Conservation (phyloP, 257 asterid species). For the Linderniella brevidens region DNA sequence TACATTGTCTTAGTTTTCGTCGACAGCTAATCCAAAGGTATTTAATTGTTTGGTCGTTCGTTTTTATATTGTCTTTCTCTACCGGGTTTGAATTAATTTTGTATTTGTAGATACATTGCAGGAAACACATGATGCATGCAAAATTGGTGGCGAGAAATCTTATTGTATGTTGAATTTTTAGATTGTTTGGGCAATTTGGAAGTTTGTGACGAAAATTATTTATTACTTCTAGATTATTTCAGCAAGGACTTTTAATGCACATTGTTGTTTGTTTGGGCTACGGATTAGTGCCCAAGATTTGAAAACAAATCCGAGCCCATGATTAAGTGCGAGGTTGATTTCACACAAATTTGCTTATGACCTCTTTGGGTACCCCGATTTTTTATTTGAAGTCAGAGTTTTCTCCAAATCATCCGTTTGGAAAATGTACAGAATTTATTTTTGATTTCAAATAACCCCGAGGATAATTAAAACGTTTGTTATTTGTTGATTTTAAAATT, state of each 20-base stretch:
- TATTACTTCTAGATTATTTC: slow-evolving; percentile 17
- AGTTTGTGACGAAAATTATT: neutral
- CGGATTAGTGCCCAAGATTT: slow-evolving; percentile 89
- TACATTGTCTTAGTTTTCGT: slow-evolving; percentile 60
- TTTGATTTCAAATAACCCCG: too few species aligned
- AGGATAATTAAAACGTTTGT: too few species aligned
- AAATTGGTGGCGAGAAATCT: slow-evolving; percentile 12
- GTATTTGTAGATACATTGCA: slow-evolving; percentile 11
- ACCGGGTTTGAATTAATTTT: neutral
- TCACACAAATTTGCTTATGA: neutral
- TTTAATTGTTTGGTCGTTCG: slow-evolving; percentile 6
- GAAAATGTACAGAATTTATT: too few species aligned
- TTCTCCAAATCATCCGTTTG: too few species aligned
- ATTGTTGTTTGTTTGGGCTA: slow-evolving; percentile 83
- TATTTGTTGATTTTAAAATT: too few species aligned
- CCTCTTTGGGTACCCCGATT: too few species aligned
- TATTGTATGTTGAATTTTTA: slow-evolving; percentile 22
- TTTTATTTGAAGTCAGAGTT: too few species aligned
- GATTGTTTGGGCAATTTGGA: neutral
- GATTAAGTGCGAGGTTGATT: slow-evolving; percentile 49
- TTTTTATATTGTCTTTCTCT: too few species aligned
- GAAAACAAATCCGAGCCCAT: slow-evolving; percentile 19
- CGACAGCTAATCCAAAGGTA: slow-evolving; percentile 87
- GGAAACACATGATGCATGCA: slow-evolving; percentile 15
- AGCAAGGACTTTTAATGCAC: slow-evolving; percentile 67